Percentiles rank a stretch among this genome's conserved stretches.
phyloP scores from a whole-genome alignment of 768 basidiomycete genomes.

The Tricholoma terreum region DNA sequence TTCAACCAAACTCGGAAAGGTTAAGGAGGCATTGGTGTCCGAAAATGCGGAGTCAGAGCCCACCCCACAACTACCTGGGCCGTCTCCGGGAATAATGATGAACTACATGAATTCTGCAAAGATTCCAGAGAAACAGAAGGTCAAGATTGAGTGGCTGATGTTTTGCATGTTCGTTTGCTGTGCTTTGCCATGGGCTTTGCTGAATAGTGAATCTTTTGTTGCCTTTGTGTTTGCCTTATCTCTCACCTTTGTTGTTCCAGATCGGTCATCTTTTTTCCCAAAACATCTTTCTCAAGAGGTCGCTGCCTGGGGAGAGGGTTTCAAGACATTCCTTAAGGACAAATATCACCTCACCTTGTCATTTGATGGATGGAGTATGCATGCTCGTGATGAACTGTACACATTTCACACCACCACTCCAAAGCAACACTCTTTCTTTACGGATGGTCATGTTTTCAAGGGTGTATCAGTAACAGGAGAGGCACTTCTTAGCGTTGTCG shows the following conservation, averaged over 20 bases:
- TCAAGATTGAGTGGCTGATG: constrained; percentile 12
- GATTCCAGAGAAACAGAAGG: constrained; percentile 6
- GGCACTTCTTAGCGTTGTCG: constrained; percentile 7
- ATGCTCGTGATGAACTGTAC: constrained; percentile 22
- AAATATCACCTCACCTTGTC: constrained; percentile 20
- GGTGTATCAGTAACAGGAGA: constrained; percentile 23
- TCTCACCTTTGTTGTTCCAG: constrained; percentile 16
- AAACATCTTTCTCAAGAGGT: constrained; percentile 18
- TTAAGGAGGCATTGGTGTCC: not conserved
- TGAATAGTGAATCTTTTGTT: constrained; percentile 16
- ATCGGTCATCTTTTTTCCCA: constrained; percentile 19
- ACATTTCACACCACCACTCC: constrained; percentile 25
- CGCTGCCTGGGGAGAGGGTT: no score
- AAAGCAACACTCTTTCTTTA: constrained; percentile 22
- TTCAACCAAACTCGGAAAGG: constrained; percentile 11
- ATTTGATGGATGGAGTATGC: constrained; percentile 22
- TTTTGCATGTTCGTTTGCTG: constrained; percentile 21
- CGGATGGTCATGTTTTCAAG: constrained; percentile 21
- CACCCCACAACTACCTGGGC: no score
- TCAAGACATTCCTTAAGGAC: constrained; percentile 9
- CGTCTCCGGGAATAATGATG: no score
- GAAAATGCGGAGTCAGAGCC: no score
- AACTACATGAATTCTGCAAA: constrained; percentile 14
- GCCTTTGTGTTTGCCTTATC: constrained; percentile 10
- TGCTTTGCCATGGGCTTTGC: constrained; percentile 15